Evolutionary conservation across 345 rosid species (phyloP).

Genomic region (Cochlearia excelsa): DNA sequence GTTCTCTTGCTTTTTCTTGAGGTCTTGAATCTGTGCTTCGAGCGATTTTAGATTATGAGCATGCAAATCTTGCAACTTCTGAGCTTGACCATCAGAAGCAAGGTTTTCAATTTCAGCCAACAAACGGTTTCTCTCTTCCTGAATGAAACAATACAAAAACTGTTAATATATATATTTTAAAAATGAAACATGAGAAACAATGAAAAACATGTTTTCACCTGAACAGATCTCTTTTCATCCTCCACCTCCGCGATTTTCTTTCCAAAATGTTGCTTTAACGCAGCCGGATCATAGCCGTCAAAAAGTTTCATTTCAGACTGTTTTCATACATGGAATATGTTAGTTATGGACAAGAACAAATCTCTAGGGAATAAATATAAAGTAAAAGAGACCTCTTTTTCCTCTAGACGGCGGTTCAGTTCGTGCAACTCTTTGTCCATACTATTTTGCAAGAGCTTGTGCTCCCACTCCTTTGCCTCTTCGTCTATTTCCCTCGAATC

Average conservation of each 20-base stretch:
- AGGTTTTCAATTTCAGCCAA: conserved; percentile 85
- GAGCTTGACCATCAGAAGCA: conserved; percentile 85
- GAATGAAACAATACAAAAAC: conserved; percentile 32
- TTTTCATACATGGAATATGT: conserved; percentile 7
- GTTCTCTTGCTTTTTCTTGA: conserved; percentile 93
- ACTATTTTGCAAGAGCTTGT: conserved; percentile 80
- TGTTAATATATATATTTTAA: conserved; percentile 7
- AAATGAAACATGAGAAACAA: conserved; percentile 7
- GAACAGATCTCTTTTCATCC: conserved; percentile 84
- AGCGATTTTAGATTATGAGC: conserved; percentile 80
- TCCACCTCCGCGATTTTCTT: conserved; percentile 88
- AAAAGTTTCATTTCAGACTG: conserved; percentile 96
- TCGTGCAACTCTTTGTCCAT: conserved; percentile 94
- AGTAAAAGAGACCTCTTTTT: conserved; percentile 78
- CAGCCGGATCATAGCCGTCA: conserved; percentile 65
- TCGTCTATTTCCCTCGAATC: conserved; percentile 81
- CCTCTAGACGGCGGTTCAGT: conserved; percentile 79
- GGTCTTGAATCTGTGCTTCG: conserved; percentile 91
- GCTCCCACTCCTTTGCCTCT: conserved; percentile 97
- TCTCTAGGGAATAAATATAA: conserved; percentile 4
- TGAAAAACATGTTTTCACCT: conserved; percentile 45
- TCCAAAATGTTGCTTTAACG: conserved; percentile 91
- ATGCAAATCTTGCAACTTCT: conserved; percentile 76
- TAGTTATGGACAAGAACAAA: conserved; percentile 11
- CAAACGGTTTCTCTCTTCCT: conserved; percentile 91